phyloP scores from a whole-genome alignment of 495 filamentous ascomycete genomes.

The Hypoxylon cercidicola region DNA sequence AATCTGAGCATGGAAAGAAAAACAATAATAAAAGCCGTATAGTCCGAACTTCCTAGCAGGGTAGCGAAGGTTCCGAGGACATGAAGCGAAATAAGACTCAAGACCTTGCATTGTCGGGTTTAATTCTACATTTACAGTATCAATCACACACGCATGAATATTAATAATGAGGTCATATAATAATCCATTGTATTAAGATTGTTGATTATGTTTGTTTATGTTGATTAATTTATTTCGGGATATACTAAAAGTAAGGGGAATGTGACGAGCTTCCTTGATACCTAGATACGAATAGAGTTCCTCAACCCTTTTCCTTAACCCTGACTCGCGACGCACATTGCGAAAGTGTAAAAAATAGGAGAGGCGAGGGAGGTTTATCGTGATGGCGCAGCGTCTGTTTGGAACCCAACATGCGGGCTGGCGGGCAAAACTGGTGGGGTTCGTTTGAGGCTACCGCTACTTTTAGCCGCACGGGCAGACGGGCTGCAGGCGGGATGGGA shows the following conservation, averaged over 20 bases:
- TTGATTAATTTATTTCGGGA: slow-evolving; percentile 23
- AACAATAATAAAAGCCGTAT: slow-evolving; percentile 9
- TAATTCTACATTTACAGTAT: too few relatives aligned
- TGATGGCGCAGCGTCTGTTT: slow-evolving; percentile 36
- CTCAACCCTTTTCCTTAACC: background rate
- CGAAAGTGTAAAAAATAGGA: slow-evolving; percentile 17
- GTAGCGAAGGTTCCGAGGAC: slow-evolving; percentile 6
- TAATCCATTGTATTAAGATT: slow-evolving; percentile 41
- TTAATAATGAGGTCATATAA: slow-evolving; percentile 40
- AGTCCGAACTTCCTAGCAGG: slow-evolving; percentile 19
- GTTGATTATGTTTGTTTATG: slow-evolving; percentile 43
- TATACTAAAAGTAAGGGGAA: slow-evolving; percentile 24
- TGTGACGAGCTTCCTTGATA: slow-evolving; percentile 31
- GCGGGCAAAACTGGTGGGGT: slow-evolving; percentile 33
- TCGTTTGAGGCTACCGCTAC: slow-evolving; percentile 40
- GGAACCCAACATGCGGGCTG: slow-evolving; percentile 27
- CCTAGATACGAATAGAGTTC: background rate
- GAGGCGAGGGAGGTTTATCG: slow-evolving; percentile 19
- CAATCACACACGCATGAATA: slow-evolving; percentile 33
- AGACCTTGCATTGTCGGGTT: background rate
- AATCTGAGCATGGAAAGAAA: slow-evolving; percentile 18
- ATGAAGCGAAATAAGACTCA: slow-evolving; percentile 12
- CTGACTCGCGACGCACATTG: slow-evolving; percentile 16
- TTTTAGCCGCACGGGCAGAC: slow-evolving; percentile 27
- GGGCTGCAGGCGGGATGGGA: slow-evolving; percentile 29